Evolutionary conservation across 2,329 filamentous ascomycete genomes (phyloP).

Genomic region (Ceratocystis ficicola): DNA sequence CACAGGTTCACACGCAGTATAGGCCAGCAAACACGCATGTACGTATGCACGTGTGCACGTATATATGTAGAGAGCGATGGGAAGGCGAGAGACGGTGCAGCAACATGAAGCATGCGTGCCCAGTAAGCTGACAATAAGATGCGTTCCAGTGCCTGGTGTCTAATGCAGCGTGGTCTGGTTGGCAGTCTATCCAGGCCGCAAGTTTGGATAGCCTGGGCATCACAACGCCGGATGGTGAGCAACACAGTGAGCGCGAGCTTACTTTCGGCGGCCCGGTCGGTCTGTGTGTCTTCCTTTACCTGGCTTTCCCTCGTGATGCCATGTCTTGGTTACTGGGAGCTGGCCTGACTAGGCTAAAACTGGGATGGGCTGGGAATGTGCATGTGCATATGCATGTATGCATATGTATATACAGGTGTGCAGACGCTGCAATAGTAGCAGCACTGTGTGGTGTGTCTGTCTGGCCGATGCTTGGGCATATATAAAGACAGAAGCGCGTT

Average conservation of each 20-base stretch:
- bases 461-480: neutral
- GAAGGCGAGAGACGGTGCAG: neutral
- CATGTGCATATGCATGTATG: constrained; percentile 7
- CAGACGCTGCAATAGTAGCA: neutral
- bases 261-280: too few relatives aligned
- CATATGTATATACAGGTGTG: constrained; percentile 10
- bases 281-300: neutral
- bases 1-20: neutral
- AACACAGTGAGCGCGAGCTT: too few relatives aligned
- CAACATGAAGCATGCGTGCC: constrained; percentile 5
- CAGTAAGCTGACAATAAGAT: neutral
- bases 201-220: too few relatives aligned
- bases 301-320: neutral
- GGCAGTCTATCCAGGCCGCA: too few relatives aligned
- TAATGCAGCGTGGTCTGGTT: neutral
- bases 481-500: neutral
- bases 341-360: constrained; percentile 1
- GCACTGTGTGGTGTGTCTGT: neutral
- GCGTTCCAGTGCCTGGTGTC: neutral
- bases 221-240: too few relatives aligned
- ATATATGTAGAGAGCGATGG: neutral
- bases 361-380: constrained; percentile 6
- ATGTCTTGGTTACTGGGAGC: neutral
- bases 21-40: constrained; percentile 4
- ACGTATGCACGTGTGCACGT: neutral